Conservation (phyloP, 1,139 yeast genomes). For the Pneumocystis jirovecii region DNA sequence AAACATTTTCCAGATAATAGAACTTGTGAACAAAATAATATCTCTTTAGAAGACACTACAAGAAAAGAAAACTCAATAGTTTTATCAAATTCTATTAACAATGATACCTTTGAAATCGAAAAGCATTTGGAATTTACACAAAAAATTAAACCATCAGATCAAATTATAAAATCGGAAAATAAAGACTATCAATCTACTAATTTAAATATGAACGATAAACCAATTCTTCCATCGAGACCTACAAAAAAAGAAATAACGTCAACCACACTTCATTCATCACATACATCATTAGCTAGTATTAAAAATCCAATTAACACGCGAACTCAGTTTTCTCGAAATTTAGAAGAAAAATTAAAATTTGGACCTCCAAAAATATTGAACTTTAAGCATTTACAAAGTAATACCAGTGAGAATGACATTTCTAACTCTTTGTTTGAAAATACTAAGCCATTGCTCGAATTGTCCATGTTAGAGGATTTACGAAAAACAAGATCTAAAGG, state of each 20-base stretch:
- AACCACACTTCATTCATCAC: not conserved
- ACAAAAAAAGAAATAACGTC: not conserved
- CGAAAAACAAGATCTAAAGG: conserved; percentile 1
- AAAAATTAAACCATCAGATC: not conserved
- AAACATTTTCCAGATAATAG: not conserved
- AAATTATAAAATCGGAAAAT: not conserved
- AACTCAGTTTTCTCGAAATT: not conserved
- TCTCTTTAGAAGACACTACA: not conserved
- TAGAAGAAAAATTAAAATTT: not conserved
- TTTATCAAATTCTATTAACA: not conserved
- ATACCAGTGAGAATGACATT: not conserved
- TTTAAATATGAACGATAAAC: not conserved
- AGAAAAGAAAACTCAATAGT: not conserved
- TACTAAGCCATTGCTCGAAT: not conserved
- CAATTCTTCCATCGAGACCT: not conserved
- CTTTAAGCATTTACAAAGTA: not conserved
- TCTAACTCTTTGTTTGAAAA: not conserved
- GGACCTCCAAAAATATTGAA: not conserved
- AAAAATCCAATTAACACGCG: not conserved
- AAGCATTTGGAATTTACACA: not conserved
- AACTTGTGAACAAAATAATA: not conserved
- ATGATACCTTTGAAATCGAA: not conserved
- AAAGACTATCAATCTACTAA: not conserved
- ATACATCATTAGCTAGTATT: not conserved
- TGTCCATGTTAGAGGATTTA: not conserved